These are phyloP conservation scores for Annulohypoxylon nitens DNA, from an alignment of 495 filamentous ascomycete genomes.

Conservation along the genomic window DNA sequence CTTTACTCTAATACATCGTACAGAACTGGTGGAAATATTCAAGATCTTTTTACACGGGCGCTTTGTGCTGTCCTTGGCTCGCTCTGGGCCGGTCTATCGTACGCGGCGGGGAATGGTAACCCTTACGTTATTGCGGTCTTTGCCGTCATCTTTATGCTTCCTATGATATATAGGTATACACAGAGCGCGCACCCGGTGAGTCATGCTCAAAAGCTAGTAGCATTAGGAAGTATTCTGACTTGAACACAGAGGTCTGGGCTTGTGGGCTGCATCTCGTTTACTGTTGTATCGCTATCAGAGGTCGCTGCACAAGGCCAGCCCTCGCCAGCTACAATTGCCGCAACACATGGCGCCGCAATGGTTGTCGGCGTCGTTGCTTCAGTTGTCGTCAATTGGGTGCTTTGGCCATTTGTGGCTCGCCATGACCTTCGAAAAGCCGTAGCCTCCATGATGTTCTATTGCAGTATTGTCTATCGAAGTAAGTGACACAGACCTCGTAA, in stretches of 20 bases:
- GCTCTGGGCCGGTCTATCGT: constrained; percentile 66
- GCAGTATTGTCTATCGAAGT: constrained; percentile 65
- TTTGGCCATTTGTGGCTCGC: constrained; percentile 71
- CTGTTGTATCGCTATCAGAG: constrained; percentile 65
- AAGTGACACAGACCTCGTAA: not conserved
- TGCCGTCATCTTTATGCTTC: constrained; percentile 67
- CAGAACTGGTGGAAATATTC: constrained; percentile 68
- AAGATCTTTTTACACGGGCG: constrained; percentile 65
- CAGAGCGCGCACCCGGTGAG: constrained; percentile 66
- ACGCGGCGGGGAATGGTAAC: constrained; percentile 62
- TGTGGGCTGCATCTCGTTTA: constrained; percentile 68
- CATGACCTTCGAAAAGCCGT: constrained; percentile 70
- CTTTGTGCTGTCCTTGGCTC: constrained; percentile 63
- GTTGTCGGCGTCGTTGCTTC: constrained; percentile 65
- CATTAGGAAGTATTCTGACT: constrained; percentile 10
- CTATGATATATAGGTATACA: constrained; percentile 70
- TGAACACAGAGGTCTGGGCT: constrained; percentile 58
- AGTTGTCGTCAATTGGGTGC: constrained; percentile 67
- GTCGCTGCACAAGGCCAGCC: constrained; percentile 52
- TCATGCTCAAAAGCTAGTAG: not conserved
- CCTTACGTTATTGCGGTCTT: constrained; percentile 69
- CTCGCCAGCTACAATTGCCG: constrained; percentile 58
- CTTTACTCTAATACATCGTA: not conserved
- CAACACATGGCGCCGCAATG: constrained; percentile 63
- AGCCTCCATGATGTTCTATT: constrained; percentile 67